A percentile compares a stretch with the other conserved stretches of the same genome.
phyloP scores from a whole-genome alignment of 192 early-diverging fungal genomes.

The Endogone sp. region DNA sequence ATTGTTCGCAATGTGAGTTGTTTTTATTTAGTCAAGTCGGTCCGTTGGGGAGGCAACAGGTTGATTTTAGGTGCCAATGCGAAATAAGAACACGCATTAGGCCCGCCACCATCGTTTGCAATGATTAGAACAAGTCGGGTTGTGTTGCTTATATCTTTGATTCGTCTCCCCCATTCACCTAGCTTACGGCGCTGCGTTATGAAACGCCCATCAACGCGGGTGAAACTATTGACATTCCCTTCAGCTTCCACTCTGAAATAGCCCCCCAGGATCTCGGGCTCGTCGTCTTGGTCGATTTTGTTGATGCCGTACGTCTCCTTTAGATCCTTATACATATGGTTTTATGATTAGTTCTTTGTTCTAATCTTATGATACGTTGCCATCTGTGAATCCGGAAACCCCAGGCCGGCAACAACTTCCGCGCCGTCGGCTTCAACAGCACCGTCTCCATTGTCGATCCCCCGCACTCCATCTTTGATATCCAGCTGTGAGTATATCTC shows the following conservation, averaged over 20 bases:
- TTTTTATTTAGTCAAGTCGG: no score
- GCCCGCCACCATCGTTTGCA: no score
- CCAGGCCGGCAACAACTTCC: background rate
- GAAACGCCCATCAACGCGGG: slow-evolving; percentile 20
- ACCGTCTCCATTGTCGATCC: slow-evolving; percentile 41
- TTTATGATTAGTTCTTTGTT: background rate
- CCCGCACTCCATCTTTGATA: slow-evolving; percentile 48
- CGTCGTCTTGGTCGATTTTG: slow-evolving; percentile 36
- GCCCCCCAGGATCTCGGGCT: slow-evolving; percentile 39
- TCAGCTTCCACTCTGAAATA: slow-evolving; percentile 43
- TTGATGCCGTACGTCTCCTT: slow-evolving; percentile 33
- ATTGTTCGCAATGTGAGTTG: slow-evolving; percentile 37
- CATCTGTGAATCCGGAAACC: no score
- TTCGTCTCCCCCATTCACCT: no score
- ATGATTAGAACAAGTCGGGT: no score
- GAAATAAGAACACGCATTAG: no score
- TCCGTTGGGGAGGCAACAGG: no score
- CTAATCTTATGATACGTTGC: background rate
- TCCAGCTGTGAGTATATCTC: slow-evolving; percentile 44
- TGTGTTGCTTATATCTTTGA: no score
- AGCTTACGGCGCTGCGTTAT: slow-evolving; percentile 36
- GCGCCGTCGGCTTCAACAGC: slow-evolving; percentile 43
- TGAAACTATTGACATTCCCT: slow-evolving; percentile 32
- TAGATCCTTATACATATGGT: no score
- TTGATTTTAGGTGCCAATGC: no score